A percentile compares a stretch with the other conserved stretches of the same genome.
Conservation (phyloP, 225 moss, liverwort and hornwort species). For the Antitrichia curtipendula region DNA sequence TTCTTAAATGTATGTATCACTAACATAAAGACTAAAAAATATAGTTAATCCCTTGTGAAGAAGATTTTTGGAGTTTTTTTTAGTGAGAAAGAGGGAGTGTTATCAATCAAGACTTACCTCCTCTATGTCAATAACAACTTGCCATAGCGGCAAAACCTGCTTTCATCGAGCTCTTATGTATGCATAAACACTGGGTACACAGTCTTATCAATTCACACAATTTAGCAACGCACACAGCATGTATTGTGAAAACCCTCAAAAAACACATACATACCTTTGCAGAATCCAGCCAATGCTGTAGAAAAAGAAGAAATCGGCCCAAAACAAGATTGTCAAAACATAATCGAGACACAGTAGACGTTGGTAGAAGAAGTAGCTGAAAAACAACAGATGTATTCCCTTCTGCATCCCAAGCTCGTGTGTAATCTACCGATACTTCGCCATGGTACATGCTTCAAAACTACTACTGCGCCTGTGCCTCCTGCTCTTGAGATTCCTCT, state of each 20-base stretch:
- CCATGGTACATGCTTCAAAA: not conserved
- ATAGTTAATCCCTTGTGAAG: too few relatives aligned
- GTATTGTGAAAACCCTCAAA: not conserved
- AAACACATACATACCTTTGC: not conserved
- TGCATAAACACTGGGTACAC: too few relatives aligned
- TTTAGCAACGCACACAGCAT: not conserved
- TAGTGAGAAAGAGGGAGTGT: too few relatives aligned
- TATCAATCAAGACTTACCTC: too few relatives aligned
- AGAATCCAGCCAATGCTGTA: not conserved
- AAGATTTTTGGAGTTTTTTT: too few relatives aligned
- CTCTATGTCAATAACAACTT: not conserved
- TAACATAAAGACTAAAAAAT: too few relatives aligned
- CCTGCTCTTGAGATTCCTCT: slow-evolving; percentile 3
- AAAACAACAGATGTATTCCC: not conserved
- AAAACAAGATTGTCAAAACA: not conserved
- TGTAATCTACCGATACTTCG: not conserved
- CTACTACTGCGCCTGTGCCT: not conserved
- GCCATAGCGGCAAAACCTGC: not conserved
- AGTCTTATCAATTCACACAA: not conserved
- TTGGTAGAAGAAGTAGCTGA: not conserved
- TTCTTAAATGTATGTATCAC: too few relatives aligned
- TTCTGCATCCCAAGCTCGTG: not conserved
- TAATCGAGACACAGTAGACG: not conserved
- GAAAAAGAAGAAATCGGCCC: not conserved
- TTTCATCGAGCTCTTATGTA: not conserved